Conservation (phyloP, 371 early-diverging fungal genomes). For the Blakeslea trispora region DNA sequence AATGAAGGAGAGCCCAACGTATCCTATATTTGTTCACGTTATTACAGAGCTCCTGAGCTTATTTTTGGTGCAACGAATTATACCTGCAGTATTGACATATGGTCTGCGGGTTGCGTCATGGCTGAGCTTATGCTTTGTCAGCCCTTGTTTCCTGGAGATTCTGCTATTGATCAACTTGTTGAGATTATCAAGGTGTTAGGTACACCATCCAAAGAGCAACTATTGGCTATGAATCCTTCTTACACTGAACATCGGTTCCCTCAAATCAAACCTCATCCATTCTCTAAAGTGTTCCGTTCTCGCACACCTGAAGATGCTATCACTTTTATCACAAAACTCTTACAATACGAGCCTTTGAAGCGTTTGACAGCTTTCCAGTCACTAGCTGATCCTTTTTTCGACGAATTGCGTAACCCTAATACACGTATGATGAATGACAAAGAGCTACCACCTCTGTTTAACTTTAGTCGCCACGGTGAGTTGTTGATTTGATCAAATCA, state of each 20-base stretch:
- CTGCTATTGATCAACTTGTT: constrained; percentile 99
- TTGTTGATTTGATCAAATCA: too few relatives aligned
- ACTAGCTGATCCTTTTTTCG: constrained; percentile 96
- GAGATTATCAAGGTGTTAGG: constrained; percentile 99
- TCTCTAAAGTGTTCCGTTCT: constrained; percentile 85
- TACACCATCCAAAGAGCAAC: constrained; percentile 97
- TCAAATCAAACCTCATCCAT: constrained; percentile 87
- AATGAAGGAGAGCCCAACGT: constrained; percentile 95
- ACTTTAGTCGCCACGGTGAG: constrained; percentile 84
- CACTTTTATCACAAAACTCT: constrained; percentile 81
- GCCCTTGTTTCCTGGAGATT: constrained; percentile 99
- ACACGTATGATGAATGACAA: constrained; percentile 79
- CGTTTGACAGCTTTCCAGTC: constrained; percentile 94
- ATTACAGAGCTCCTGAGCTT: constrained; percentile 98
- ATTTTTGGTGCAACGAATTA: constrained; percentile 97
- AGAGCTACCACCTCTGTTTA: constrained; percentile 87
- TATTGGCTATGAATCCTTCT: constrained; percentile 94
- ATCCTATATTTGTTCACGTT: constrained; percentile 98
- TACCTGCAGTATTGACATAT: constrained; percentile 89
- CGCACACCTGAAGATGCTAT: constrained; percentile 88
- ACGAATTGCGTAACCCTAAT: constrained; percentile 87
- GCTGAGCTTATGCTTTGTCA: constrained; percentile 96
- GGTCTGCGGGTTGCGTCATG: constrained; percentile 99
- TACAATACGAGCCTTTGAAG: constrained; percentile 93
- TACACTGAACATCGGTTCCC: constrained; percentile 98